Evolutionary conservation across 345 rosid genomes (phyloP), one percentile per base, ranked within the genome.

Genomic region (Cochlearia excelsa): DNA sequence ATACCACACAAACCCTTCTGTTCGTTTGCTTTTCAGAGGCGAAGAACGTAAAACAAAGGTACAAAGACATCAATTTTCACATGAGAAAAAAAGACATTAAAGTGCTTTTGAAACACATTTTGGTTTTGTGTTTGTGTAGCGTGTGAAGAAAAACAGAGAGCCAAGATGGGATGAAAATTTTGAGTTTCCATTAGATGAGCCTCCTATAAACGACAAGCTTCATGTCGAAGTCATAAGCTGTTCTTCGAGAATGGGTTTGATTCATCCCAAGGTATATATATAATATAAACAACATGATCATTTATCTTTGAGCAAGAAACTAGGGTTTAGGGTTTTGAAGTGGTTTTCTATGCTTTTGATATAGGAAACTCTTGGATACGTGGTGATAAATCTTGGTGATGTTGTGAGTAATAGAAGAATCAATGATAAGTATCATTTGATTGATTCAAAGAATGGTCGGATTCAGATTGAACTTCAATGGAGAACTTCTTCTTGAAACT

Each of bases 81-180:
- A 51, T 35, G 1, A 39, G 41, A 55, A 28, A 37, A 30, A 34
- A 54, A 38, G 11, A 58, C 45, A 28, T 11, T 1, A 59, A 16
- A 9, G 41, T 26, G 9, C 31, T 43, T 56, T 59, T 35, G 2
- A 59, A 59, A 11, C 58, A 49, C 26, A 31, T 35, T 41, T 55
- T 30, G 5, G 2, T 54, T 63, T 63, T 51, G 42, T 3, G 42
- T 3, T 4, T 54, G 10, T 63, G 54, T 80, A 93, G 99, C 74
- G 75, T 35, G 44, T 89, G 54, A 87, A 82, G 87, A 89, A 85
- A 78, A 84, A 73, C 72, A 71, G 99, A 77, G 97, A 85, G 46
- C 99, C 99, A 4, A 85, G 88, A 71, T 89, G 95, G 96, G 96
- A 85, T 46, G 99, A 89, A 65, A 95, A 87, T 51, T 90, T 87